Evolutionary conservation across 208 protist genomes (phyloP), one percentile per base, ranked within the genome.

Genomic region (Crithidia brevicula): DNA sequence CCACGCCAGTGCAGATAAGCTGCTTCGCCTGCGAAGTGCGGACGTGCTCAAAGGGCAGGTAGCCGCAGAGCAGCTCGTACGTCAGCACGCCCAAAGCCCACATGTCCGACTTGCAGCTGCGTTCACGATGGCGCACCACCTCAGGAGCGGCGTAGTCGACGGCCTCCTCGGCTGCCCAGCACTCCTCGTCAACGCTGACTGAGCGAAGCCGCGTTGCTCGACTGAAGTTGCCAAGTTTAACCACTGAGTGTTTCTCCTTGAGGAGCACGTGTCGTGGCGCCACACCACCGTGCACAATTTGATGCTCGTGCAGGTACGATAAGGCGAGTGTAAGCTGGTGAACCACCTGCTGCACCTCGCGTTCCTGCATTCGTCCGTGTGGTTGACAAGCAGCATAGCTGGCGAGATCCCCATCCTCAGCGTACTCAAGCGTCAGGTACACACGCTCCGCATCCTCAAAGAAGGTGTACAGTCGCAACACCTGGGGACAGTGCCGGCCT

Each of bases 61-160:
- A 31, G 16, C 86, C 86, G 40, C 72, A 83, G 8, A 96, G 52
- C 42, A 93, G 69, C 43, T 80, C 72, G 69, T 86, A 93, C 18
- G 69, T 65, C 15, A 94, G 49, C 30, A 89, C 79, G 18, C 91
- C 91, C 16, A 93, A 20, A 0, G 84, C 59, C 91, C 91, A 96
- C 74, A 93, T 74, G 70, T 96, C 91, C 2, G 83, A 64, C 69
- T 87, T 79, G 76, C 63, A 40, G 54, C 77, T 74, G 51, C 69
- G 85, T 6, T 69, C 68, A 8, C 49, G 40, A 34, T 60, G 54
- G 9, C 91, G 62, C 25, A 96, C 16, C 65, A 98, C 90, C 79
- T 99, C 98, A 0, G 99, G 99, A 7, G 99, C 85, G 9, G 99
- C 74, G 77, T 99, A 99, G 83, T 99, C 98, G 4, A 99, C 63